A percentile compares a stretch with the other conserved stretches of the same genome.
phyloP scores from a whole-genome alignment of 371 early-diverging fungal genomes.

The Thermomucor indicae-seudaticae region DNA sequence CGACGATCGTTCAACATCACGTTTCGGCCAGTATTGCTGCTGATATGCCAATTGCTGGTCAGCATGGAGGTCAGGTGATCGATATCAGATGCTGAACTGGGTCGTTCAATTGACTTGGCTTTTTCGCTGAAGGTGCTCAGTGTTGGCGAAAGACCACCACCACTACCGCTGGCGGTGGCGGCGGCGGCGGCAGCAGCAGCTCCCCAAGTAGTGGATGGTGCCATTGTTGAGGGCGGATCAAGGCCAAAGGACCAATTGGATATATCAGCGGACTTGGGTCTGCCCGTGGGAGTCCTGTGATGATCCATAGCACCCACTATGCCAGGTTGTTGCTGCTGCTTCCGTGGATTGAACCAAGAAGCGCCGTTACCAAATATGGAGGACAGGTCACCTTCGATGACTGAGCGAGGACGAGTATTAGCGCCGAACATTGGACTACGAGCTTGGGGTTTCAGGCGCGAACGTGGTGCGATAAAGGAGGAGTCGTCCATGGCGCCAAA shows the following conservation, averaged over 20 bases:
- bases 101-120: conserved; percentile 42
- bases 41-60: conserved; percentile 6
- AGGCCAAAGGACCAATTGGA: conserved; percentile 23
- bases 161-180: neutral
- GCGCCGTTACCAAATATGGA: conserved; percentile 34
- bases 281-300: conserved; percentile 27
- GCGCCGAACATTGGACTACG: conserved; percentile 1
- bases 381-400: conserved; percentile 40
- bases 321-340: conserved; percentile 3
- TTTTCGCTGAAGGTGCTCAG: conserved; percentile 27
- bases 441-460: conserved; percentile 9
- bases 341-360: neutral
- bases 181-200: neutral
- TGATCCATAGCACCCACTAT: conserved; percentile 17
- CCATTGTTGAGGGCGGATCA: no score
- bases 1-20: conserved; percentile 8
- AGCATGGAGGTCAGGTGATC: conserved; percentile 22
- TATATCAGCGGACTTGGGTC: conserved; percentile 64
- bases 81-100: conserved; percentile 47
- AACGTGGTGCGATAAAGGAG: neutral
- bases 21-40: conserved; percentile 35
- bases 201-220: no score
- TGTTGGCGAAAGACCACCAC: conserved; percentile 41
- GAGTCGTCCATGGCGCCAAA: conserved; percentile 4
- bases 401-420: conserved; percentile 39